phyloP scores from a whole-genome alignment of 345 rosid species.

The Corchorus capsularis region DNA sequence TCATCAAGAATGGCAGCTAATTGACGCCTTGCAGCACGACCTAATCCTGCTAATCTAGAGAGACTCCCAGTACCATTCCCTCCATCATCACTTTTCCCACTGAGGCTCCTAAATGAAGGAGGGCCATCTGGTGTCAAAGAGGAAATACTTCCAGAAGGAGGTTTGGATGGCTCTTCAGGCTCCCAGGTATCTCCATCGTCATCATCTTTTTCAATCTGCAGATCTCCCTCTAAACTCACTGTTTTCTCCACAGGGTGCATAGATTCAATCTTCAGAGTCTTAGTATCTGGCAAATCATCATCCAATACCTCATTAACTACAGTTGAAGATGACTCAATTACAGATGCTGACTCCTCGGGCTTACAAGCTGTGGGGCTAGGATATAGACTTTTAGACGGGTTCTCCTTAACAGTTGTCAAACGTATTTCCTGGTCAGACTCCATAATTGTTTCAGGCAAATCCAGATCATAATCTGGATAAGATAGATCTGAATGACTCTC shows the following conservation, averaged over 20 bases:
- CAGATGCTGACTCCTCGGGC: not conserved
- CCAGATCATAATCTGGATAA: constrained; percentile 42
- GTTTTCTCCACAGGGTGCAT: constrained; percentile 54
- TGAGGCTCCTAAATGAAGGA: constrained; percentile 77
- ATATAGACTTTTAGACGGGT: constrained; percentile 34
- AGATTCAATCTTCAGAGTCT: constrained; percentile 39
- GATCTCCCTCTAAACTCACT: constrained; percentile 46
- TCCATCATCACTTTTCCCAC: constrained; percentile 78
- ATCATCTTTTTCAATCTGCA: constrained; percentile 54
- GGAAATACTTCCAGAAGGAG: constrained; percentile 48
- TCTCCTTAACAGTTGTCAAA: constrained; percentile 45
- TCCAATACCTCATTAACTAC: constrained; percentile 40
- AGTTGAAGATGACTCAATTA: constrained; percentile 11
- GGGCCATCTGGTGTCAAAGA: constrained; percentile 68
- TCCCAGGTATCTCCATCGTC: constrained; percentile 68
- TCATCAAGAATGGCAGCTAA: constrained; percentile 74
- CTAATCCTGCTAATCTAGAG: constrained; percentile 90
- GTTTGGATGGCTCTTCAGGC: constrained; percentile 61
- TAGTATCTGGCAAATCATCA: constrained; percentile 39
- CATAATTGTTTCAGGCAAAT: constrained; percentile 58
- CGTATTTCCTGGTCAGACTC: constrained; percentile 55
- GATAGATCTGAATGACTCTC: constrained; percentile 43
- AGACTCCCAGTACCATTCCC: constrained; percentile 91
- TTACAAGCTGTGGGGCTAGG: constrained; percentile 24
- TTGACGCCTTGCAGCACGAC: constrained; percentile 94